Conservation (phyloP, 139 green algal species). For the Chlorella sp. region DNA sequence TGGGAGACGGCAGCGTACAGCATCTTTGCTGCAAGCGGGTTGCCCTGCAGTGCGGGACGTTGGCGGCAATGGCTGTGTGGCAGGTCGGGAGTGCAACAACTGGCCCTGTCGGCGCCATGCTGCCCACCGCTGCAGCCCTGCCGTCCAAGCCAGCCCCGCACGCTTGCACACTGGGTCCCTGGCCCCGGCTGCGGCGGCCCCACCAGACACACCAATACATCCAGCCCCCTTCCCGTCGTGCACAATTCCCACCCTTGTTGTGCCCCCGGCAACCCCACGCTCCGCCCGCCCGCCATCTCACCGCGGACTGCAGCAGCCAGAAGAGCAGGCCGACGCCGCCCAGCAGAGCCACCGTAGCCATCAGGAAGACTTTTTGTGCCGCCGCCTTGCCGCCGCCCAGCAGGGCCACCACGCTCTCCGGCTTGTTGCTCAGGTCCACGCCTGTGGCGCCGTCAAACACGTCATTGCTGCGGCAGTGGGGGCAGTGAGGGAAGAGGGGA, state of each 20-base stretch:
- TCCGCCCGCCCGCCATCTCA: neutral
- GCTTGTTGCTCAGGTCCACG: conserved; percentile 86
- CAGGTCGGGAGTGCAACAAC: neutral
- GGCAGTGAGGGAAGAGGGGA: neutral
- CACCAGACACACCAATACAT: no score
- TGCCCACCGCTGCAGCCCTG: neutral
- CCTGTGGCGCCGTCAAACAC: conserved; percentile 92
- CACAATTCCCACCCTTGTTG: no score
- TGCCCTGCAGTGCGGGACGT: neutral
- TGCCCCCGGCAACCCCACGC: no score
- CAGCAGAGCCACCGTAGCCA: conserved; percentile 63
- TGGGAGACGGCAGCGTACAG: conserved; percentile 77
- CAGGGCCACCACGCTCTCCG: conserved; percentile 96
- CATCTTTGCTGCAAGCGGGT: conserved; percentile 57
- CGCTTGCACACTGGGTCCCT: neutral
- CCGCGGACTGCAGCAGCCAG: conserved; percentile 36
- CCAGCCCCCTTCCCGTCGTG: no score
- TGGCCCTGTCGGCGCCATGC: neutral
- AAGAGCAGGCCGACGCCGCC: conserved; percentile 64
- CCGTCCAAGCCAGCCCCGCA: neutral
- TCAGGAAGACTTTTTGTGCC: conserved; percentile 37
- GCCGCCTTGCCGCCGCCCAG: conserved; percentile 57
- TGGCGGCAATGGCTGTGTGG: neutral
- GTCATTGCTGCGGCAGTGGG: conserved; percentile 85
- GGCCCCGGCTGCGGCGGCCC: neutral